These are phyloP conservation scores for Violaceomyces palustris DNA, from an alignment of 1,284 basidiomycete species.

Conservation along the genomic window DNA sequence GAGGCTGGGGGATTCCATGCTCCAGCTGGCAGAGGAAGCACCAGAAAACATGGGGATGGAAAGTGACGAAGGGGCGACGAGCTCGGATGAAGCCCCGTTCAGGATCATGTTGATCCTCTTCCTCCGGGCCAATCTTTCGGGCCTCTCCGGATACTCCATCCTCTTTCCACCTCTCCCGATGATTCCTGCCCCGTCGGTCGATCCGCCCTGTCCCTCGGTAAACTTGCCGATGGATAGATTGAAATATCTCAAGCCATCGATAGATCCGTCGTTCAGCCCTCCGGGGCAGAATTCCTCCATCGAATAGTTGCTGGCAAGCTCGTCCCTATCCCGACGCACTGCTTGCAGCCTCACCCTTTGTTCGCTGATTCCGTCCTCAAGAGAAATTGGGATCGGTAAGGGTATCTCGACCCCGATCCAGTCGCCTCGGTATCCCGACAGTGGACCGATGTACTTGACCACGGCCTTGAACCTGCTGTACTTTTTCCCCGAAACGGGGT, in stretches of 20 bases:
- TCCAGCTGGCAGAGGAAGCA: no score
- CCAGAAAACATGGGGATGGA: no score
- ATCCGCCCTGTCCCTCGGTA: not conserved
- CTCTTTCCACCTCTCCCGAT: conserved; percentile 51
- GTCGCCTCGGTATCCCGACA: conserved; percentile 8
- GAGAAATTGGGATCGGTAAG: conserved; percentile 5
- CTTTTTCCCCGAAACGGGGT: no score
- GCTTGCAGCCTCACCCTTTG: conserved; percentile 53
- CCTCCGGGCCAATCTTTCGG: conserved; percentile 9
- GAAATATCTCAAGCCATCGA: conserved; percentile 74
- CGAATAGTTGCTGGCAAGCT: no score
- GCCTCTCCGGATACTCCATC: not conserved
- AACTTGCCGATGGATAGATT: conserved; percentile 58
- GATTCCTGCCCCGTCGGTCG: conserved; percentile 7
- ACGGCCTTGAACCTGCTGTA: conserved; percentile 12
- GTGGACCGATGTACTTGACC: conserved; percentile 37
- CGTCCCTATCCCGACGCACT: conserved; percentile 41
- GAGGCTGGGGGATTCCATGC: no score
- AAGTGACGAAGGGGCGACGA: no score
- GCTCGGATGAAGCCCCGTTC: not conserved
- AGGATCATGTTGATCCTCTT: conserved; percentile 6
- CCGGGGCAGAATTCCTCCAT: no score
- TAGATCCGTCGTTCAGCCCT: conserved; percentile 76
- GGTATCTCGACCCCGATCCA: conserved; percentile 37
- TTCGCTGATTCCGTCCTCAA: not conserved